phyloP scores from a whole-genome alignment of 1,284 basidiomycete species.

The Trichosporon asahii region DNA sequence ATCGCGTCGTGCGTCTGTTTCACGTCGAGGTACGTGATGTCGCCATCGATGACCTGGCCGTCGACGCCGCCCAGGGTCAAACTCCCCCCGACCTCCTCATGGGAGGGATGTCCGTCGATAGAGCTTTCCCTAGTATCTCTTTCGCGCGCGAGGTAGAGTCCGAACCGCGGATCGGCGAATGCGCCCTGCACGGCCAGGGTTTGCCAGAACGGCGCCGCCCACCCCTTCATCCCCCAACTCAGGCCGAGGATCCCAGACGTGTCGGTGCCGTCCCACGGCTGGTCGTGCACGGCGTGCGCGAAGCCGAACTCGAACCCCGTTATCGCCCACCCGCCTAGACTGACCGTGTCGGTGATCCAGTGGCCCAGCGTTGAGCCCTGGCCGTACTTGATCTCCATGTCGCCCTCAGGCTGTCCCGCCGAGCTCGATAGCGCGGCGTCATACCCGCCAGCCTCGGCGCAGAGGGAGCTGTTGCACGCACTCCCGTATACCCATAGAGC shows the following conservation, averaged over 20 bases:
- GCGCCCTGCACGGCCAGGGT: not conserved
- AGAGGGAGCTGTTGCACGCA: not conserved
- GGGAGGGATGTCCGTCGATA: not conserved
- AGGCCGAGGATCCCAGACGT: constrained; percentile 13
- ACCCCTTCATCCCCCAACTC: not conserved
- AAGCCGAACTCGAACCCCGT: constrained; percentile 5
- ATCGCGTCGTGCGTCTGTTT: not conserved
- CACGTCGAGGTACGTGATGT: constrained; percentile 68
- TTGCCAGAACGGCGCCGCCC: constrained; percentile 12
- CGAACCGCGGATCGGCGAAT: constrained; percentile 3
- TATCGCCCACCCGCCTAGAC: not conserved
- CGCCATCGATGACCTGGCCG: constrained; percentile 64
- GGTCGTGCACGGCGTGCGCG: not conserved
- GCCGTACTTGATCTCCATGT: constrained; percentile 1
- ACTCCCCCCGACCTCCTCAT: constrained; percentile 58
- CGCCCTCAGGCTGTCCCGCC: not conserved
- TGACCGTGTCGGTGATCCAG: constrained; percentile 3
- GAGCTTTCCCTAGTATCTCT: not conserved
- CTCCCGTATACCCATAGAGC: constrained; percentile 9
- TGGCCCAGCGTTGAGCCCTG: not conserved
- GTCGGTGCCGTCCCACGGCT: constrained; percentile 4
- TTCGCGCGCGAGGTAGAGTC: constrained; percentile 15
- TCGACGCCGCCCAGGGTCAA: constrained; percentile 62
- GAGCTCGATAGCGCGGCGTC: not conserved
- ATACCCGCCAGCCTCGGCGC: not conserved